Conservation (phyloP, 352 stramenopile genomes). For the Globisporangium spiculum region DNA sequence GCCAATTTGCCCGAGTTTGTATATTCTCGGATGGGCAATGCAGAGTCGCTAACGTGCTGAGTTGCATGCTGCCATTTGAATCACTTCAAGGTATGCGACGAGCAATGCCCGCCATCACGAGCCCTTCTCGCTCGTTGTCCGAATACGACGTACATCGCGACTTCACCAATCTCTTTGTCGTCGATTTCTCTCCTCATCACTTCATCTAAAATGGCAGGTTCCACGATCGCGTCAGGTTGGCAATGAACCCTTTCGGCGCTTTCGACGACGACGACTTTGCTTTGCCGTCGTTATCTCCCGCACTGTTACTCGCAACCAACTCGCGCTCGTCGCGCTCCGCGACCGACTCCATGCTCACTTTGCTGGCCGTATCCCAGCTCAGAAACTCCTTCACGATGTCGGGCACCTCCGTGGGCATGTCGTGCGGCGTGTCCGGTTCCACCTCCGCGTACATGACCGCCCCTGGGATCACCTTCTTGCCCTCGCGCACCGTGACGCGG, state of each 20-base stretch:
- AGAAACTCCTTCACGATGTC: slow-evolving; percentile 9
- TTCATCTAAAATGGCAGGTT: slow-evolving; percentile 33
- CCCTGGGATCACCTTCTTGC: slow-evolving; percentile 23
- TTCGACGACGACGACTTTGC: background rate
- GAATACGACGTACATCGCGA: background rate
- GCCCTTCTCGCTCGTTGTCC: background rate
- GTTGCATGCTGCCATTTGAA: too few species aligned
- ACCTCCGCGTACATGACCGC: slow-evolving; percentile 31
- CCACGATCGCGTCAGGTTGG: slow-evolving; percentile 43
- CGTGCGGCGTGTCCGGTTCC: background rate
- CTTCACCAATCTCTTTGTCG: background rate
- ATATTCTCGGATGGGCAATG: background rate
- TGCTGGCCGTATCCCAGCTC: slow-evolving; percentile 29
- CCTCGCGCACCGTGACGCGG: slow-evolving; percentile 32
- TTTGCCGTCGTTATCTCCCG: background rate
- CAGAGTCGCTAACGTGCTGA: background rate
- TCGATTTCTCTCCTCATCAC: background rate
- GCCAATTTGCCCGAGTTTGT: background rate
- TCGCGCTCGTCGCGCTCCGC: slow-evolving; percentile 18
- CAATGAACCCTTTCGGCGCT: slow-evolving; percentile 20
- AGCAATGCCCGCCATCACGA: background rate
- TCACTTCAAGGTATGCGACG: background rate
- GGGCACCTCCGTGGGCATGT: slow-evolving; percentile 4
- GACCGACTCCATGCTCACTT: slow-evolving; percentile 26
- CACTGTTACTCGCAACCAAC: slow-evolving; percentile 8